Evolutionary conservation across 192 early-diverging fungal genomes (phyloP), one percentile per base, ranked within the genome.

Genomic region (Lobulomyces angularis): DNA sequence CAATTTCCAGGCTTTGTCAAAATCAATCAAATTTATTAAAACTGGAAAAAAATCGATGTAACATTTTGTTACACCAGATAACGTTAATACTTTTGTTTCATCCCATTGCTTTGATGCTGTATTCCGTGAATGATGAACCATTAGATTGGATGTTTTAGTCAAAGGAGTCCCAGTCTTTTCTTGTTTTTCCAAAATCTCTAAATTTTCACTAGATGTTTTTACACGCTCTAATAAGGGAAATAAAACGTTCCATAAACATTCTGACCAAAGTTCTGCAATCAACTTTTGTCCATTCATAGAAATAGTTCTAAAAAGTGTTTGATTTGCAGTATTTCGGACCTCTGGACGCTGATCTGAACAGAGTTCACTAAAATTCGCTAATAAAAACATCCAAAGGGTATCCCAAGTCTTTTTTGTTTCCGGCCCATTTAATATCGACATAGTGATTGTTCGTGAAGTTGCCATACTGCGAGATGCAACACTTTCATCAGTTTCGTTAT

Each of bases 231-330:
- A 44, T 4, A 94, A 52, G 0, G 95, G 91, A 38, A 88, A 74
- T 26, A 98, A 58, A 12, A 89, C 77, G 28, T 80, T 61, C 86
- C 86, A 91, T 20, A 94, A 64, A 47, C 81, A 83, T 25, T 80
- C 64, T 25, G 84, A 75, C 89, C 90, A 94, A 7, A 82, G 64
- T 28, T 81, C 67, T 24, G 59, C 47, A 14, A 72, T 74, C 12
- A 98, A 65, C 11, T 67, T 49, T 22, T 49, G 46, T 5, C 87
- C 95, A 48, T 94, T 88, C 65, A 93, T 84, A 29, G 80, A 76
- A 27, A 98, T 80, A 3, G 91, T 89, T 34, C 90, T 70, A 56
- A 94, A 92, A 35, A 98, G 61, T 3, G 91, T 96, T 54, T 96
- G 95, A 35, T 84, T 86, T 12, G 90, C 89, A 9, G 84, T 81